Evolutionary conservation across 2,329 filamentous ascomycete genomes (phyloP), one percentile per base, ranked within the genome.

Genomic region (Colletotrichum falcatum): DNA sequence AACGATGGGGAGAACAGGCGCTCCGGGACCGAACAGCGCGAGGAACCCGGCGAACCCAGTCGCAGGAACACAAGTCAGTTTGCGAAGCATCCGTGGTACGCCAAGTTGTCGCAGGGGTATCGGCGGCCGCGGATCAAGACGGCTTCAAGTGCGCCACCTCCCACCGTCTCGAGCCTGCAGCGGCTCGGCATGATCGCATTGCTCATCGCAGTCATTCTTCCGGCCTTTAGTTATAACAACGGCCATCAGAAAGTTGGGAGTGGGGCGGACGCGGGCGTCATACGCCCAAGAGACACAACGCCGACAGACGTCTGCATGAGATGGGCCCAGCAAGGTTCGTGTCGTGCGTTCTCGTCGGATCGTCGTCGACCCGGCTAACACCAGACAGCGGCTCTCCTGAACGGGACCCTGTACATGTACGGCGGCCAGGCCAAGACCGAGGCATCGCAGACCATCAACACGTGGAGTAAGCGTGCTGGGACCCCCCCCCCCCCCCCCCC

Each of bases 341-440:
- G 9, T 33, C 6, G 3, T 6, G 44, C 5, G 1, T 20, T 5
- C 30, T 3, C 23, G 44, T 7, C 16, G 7, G n/a, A n/a, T n/a
- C 8, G 5, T n/a, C 5, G 4, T 30, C 1, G 33, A n/a, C 35
- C 26, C 18, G 48, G 11, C 53, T 73, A 73, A 60, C 11, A 23
- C 11, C 30, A 3, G n/a, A 30, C 72, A 88, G 88, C 85, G 71
- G 89, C 92, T 4, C 78, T 92, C 44, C 85, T 95, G 20, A 94
- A 94, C 73, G 92, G 92, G 18, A 94, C 91, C 0, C 77, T 94
- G 3, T 95, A 93, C 77, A 87, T 94, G 65, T 95, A 94, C 74
- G 92, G 92, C 44, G 93, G 92, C 33, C 86, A 91, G 74, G 86
- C 89, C 18, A 91, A 85, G 60, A 87, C 84, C 1, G 79, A 84